Evolutionary conservation across 345 rosid species (phyloP).

Genomic region (Arabis alpina): DNA sequence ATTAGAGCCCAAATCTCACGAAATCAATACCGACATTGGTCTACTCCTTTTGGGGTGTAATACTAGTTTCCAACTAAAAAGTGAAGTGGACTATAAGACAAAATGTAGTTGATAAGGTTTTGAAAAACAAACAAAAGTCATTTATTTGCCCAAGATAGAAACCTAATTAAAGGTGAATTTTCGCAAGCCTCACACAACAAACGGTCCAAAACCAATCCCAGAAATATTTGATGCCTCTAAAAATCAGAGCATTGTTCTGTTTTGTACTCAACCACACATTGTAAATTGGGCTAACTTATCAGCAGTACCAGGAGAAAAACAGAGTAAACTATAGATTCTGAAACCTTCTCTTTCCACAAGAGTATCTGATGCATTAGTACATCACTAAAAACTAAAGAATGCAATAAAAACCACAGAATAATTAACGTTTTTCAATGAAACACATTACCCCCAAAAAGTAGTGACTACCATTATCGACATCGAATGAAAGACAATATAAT

Average conservation of each 20-base stretch:
- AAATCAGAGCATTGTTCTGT: neutral
- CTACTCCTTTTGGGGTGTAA: slow-evolving; percentile 23
- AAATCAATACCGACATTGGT: slow-evolving; percentile 39
- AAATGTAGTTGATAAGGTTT: slow-evolving; percentile 22
- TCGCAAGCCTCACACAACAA: neutral
- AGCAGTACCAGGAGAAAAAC: slow-evolving; percentile 10
- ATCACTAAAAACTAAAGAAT: too few relatives aligned
- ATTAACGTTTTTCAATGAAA: too few relatives aligned
- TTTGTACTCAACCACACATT: neutral
- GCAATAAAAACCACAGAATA: too few relatives aligned
- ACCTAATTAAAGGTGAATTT: neutral
- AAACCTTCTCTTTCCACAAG: neutral
- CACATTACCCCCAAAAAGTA: too few relatives aligned
- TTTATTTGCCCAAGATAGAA: neutral
- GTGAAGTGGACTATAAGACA: slow-evolving; percentile 30
- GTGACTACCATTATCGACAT: too few relatives aligned
- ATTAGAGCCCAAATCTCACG: slow-evolving; percentile 32
- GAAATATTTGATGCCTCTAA: neutral
- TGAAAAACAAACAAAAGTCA: neutral
- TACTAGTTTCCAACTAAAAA: slow-evolving; percentile 13
- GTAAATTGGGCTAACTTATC: neutral
- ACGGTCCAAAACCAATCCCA: slow-evolving; percentile 3
- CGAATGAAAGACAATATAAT: too few relatives aligned
- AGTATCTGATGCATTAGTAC: neutral
- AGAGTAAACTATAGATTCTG: neutral